A percentile compares a stretch with the other conserved stretches of the same genome.
Evolutionary conservation across 1,284 basidiomycete species (phyloP).

Genomic region (Porogramme epimiltina): DNA sequence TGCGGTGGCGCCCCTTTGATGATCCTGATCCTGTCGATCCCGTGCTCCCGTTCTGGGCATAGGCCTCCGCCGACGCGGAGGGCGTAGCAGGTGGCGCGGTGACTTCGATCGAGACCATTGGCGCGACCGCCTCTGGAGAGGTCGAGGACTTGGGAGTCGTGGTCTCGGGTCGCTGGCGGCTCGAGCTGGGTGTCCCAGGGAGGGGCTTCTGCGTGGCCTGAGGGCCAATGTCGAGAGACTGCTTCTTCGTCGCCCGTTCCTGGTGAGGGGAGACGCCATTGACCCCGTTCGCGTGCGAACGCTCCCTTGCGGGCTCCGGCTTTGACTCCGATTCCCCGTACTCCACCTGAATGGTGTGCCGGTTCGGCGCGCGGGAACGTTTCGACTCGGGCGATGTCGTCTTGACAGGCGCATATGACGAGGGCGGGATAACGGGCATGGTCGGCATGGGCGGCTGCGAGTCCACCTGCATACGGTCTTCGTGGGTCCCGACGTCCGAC

Average conservation of each 20-base stretch:
- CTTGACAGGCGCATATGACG: constrained; percentile 31
- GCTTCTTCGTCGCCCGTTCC: constrained; percentile 28
- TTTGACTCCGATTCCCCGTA: constrained; percentile 55
- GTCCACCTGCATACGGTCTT: constrained; percentile 16
- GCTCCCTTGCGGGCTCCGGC: constrained; percentile 29
- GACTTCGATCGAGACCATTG: constrained; percentile 46
- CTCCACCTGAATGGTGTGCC: constrained; percentile 93
- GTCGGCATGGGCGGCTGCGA: constrained; percentile 13
- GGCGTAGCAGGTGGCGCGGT: constrained; percentile 50
- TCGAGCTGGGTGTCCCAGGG: constrained; percentile 31
- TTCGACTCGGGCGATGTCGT: constrained; percentile 35
- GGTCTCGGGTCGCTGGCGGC: constrained; percentile 24
- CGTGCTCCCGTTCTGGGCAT: constrained; percentile 25
- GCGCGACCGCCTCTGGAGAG: constrained; percentile 19
- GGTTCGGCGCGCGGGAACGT: constrained; percentile 49
- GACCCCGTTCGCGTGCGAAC: constrained; percentile 22
- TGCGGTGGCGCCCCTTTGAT: constrained; percentile 52
- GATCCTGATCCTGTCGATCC: constrained; percentile 35
- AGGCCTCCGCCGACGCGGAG: constrained; percentile 32
- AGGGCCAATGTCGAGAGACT: constrained; percentile 30
- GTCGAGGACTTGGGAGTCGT: constrained; percentile 5
- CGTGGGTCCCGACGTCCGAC: constrained; percentile 8
- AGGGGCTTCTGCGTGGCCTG: constrained; percentile 36
- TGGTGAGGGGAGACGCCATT: constrained; percentile 11
- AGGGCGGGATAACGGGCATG: constrained; percentile 17